Evolutionary conservation across 495 filamentous ascomycete species (phyloP).

Genomic region (Jackrogersella minutella): DNA sequence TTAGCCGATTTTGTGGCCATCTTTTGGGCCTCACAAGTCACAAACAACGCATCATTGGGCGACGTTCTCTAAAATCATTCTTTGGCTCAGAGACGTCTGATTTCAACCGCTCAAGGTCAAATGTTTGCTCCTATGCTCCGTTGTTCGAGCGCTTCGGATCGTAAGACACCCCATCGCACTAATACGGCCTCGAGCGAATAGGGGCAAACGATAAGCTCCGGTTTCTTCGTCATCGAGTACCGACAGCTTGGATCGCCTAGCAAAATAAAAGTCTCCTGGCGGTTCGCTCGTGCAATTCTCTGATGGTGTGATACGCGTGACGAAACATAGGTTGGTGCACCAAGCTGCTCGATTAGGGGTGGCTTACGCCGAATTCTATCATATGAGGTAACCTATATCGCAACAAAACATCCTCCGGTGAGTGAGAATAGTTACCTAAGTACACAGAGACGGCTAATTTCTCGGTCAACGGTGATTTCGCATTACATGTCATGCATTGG

Average conservation of each 20-base stretch:
- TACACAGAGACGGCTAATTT: conserved; percentile 18
- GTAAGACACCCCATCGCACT: background rate
- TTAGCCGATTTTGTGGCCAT: background rate
- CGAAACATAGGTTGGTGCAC: conserved; percentile 23
- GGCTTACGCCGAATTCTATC: background rate
- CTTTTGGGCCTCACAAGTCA: background rate
- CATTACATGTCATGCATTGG: conserved; percentile 12
- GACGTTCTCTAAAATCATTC: background rate
- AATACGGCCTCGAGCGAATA: conserved; percentile 2
- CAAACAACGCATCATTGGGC: background rate
- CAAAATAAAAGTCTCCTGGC: conserved; percentile 23
- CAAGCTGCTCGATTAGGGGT: background rate
- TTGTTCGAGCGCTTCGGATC: conserved; percentile 9
- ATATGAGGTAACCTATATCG: background rate
- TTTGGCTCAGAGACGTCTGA: background rate
- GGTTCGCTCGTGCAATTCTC: conserved; percentile 14
- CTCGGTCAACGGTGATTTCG: conserved; percentile 1
- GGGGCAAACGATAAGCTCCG: background rate
- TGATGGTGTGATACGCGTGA: conserved; percentile 22
- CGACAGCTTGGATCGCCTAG: conserved; percentile 27
- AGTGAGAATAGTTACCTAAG: background rate
- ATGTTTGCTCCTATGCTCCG: conserved; percentile 14
- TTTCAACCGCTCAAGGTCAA: background rate
- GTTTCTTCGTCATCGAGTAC: conserved; percentile 17
- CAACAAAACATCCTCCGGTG: background rate